phyloP scores from a whole-genome alignment of 108 stramenopile genomes.

The Schizochytrium sp. region DNA sequence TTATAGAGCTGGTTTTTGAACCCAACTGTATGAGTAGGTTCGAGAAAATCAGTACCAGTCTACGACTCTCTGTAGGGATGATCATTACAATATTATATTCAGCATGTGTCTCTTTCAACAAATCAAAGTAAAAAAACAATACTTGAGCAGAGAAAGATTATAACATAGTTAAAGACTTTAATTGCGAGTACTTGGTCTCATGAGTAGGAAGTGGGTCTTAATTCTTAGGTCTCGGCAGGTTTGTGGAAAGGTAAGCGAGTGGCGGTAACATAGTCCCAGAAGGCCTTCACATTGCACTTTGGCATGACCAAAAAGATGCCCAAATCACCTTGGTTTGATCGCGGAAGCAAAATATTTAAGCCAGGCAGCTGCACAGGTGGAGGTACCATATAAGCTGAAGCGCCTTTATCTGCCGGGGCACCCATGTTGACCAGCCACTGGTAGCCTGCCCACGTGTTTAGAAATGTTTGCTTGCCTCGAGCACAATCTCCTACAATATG shows the following conservation, averaged over 20 bases:
- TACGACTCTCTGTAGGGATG: too few relatives aligned
- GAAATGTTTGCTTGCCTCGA: background rate
- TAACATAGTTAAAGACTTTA: too few relatives aligned
- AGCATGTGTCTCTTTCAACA: too few relatives aligned
- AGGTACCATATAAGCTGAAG: constrained; percentile 18
- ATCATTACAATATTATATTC: too few relatives aligned
- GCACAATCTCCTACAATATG: constrained; percentile 39
- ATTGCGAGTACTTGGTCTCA: background rate
- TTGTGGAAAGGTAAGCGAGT: background rate
- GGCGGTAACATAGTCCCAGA: constrained; percentile 19
- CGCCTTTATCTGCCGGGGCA: constrained; percentile 27
- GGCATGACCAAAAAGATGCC: constrained; percentile 7
- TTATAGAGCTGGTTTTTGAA: too few relatives aligned
- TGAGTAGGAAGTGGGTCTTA: background rate
- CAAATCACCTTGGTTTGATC: background rate
- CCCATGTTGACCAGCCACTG: constrained; percentile 52
- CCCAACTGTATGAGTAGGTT: too few relatives aligned
- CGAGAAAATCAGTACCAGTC: too few relatives aligned
- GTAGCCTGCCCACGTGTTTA: constrained; percentile 6
- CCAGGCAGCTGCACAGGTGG: constrained; percentile 2
- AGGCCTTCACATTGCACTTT: background rate
- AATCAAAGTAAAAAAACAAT: background rate
- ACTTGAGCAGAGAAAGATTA: background rate
- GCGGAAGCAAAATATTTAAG: background rate
- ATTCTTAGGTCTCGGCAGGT: background rate